Percentiles rank a stretch among this genome's conserved stretches.
Conservation (phyloP, 345 rosid species). For the Eucalyptus polyanthemos region DNA sequence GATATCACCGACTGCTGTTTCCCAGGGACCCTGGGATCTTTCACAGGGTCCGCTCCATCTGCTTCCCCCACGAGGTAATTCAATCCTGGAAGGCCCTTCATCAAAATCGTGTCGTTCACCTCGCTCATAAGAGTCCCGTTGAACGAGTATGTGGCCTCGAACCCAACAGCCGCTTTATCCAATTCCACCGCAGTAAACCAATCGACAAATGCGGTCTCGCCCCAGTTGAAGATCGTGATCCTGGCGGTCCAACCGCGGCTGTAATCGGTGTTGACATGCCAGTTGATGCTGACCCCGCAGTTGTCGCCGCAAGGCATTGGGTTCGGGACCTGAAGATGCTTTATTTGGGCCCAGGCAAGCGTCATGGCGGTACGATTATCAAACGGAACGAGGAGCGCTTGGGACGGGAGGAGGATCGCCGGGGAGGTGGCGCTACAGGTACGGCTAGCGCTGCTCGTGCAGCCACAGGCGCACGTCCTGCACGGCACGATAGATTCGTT, state of each 20-base stretch:
- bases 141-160: conserved; percentile 68
- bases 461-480: conserved; percentile 83
- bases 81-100: conserved; percentile 75
- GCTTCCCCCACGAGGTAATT: conserved; percentile 64
- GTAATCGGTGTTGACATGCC: conserved; percentile 74
- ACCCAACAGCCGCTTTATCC: conserved; percentile 53
- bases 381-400: conserved; percentile 70
- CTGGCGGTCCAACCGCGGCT: conserved; percentile 73
- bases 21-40: conserved; percentile 64
- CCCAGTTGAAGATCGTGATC: conserved; percentile 88
- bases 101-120: conserved; percentile 41
- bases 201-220: conserved; percentile 44
- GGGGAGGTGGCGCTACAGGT: conserved; percentile 60
- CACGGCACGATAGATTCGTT: conserved; percentile 87
- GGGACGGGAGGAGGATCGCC: conserved; percentile 63
- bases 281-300: conserved; percentile 84
- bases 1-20: conserved; percentile 87
- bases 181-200: conserved; percentile 81
- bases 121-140: conserved; percentile 42
- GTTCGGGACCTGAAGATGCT: conserved; percentile 43
- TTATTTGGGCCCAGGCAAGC: conserved; percentile 51
- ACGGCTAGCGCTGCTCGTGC: conserved; percentile 22
- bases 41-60: conserved; percentile 40
- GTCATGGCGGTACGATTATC: conserved; percentile 61
- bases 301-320: conserved; percentile 81